These are phyloP conservation scores for Sugiyamaella castrensis DNA, from an alignment of 1,139 yeast genomes.

Conservation along the genomic window DNA sequence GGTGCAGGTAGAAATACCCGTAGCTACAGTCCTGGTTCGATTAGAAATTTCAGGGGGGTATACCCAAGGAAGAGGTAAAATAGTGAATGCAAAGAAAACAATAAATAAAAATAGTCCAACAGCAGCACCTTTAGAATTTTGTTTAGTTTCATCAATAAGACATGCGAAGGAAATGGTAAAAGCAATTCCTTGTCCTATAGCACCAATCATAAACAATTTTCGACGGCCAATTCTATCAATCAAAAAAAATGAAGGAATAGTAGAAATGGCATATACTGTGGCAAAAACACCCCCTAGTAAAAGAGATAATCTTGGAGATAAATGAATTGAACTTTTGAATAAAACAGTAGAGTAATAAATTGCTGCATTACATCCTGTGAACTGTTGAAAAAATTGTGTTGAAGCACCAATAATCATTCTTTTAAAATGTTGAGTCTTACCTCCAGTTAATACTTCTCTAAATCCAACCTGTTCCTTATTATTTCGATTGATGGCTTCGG, in stretches of 20 bases:
- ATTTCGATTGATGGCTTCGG: conserved; percentile 26
- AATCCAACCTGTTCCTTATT: conserved; percentile 22
- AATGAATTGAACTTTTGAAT: conserved; percentile 46
- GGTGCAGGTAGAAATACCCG: conserved; percentile 55
- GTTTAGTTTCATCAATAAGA: conserved; percentile 45
- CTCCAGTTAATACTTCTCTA: conserved; percentile 55
- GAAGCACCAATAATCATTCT: conserved; percentile 56
- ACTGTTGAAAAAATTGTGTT: conserved; percentile 46
- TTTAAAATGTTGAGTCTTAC: conserved; percentile 41
- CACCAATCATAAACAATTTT: conserved; percentile 47
- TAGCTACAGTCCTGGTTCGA: conserved; percentile 53
- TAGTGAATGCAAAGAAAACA: conserved; percentile 54
- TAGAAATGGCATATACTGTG: conserved; percentile 49
- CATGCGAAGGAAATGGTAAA: conserved; percentile 68
- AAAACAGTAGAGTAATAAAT: conserved; percentile 44
- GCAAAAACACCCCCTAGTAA: conserved; percentile 61
- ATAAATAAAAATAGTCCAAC: conserved; percentile 58
- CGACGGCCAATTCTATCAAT: conserved; percentile 70
- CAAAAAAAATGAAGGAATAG: conserved; percentile 45
- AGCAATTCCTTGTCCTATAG: conserved; percentile 52
- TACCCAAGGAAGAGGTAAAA: conserved; percentile 48
- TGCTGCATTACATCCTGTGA: conserved; percentile 70
- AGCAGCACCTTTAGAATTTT: conserved; percentile 42
- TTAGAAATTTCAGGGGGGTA: conserved; percentile 44
- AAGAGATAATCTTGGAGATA: conserved; percentile 50